Base-by-base conservation (phyloP, 768 basidiomycete species). In the Lentinula sp. region DNA sequence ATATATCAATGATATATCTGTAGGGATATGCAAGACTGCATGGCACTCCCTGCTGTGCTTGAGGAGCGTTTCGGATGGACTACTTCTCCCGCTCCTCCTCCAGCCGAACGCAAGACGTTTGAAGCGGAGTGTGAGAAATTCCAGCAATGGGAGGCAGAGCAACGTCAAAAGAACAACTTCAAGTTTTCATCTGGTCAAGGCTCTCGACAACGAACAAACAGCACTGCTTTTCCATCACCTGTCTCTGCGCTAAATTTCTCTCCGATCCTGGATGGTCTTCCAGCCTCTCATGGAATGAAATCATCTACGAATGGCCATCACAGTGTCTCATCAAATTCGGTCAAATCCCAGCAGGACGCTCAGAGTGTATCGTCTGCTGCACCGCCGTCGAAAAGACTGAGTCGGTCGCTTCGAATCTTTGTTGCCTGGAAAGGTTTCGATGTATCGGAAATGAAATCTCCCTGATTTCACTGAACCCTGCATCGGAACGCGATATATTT, bases 11-110 rank as follows among this genome's bases (percentile, higher is more conserved):
- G 61, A 40, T 61, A 48, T 23, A 23, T 61, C 42, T 49, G 54
- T 63, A 89, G 86, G 68, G 87, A 87, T 68, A 88, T 88, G 87
- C 75, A 79, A 63, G 83, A 86, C 63, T 78, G 80, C 65, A 83
- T 82, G 64, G 74, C 75, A 7, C 68, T 85, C 5, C 75, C 76
- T 35, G 67, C 69, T 60, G 74, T 76, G 3, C 70, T 86, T 8
- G 70, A 78, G 55, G 78, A 82, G 31, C 75, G 78, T 4, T 81
- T 86, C 62, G 71, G 73, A 48, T 86, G 86, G 83, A 65, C 69
- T 32, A 67, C 75, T 9, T 72, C 77, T 15, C 67, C 75, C 11
- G 71, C 76, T 0, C 68, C 76, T 28, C 72, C 76, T 8, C 76
- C 82, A 9, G 69, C 73, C 34, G 82, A 84, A 59, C 82, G 84